Conservation (phyloP, 129 eudicot genomes). For the Artemisia tridentata region DNA sequence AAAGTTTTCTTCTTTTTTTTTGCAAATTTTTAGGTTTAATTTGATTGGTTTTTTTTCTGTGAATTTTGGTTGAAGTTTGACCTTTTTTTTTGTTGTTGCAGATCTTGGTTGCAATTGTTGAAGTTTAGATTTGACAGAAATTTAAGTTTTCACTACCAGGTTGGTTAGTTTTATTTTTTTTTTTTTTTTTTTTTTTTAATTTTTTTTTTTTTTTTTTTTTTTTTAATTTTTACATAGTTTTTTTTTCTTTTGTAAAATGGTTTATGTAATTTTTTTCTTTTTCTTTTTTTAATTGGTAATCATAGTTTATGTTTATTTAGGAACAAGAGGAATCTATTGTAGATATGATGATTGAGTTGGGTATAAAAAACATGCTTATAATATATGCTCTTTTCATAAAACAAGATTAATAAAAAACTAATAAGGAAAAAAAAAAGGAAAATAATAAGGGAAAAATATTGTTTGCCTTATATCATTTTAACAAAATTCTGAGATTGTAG, state of each 20-base stretch:
- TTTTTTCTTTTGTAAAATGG: not conserved
- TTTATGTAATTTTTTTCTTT: not conserved
- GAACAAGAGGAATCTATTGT: slow-evolving; percentile 20
- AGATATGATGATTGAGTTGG: slow-evolving; percentile 25
- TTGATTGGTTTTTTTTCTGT: not conserved
- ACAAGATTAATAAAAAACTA: slow-evolving; percentile 14
- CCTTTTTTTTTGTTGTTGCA: slow-evolving; percentile 22
- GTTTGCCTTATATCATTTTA: slow-evolving; percentile 11
- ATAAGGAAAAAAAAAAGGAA: not conserved
- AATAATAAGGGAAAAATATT: not conserved
- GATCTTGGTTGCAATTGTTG: slow-evolving; percentile 34
- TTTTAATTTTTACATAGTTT: not conserved
- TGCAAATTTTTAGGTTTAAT: slow-evolving; percentile 16
- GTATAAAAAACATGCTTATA: slow-evolving; percentile 33
- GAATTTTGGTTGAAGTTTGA: slow-evolving; percentile 2
- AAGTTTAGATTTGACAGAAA: slow-evolving; percentile 28
- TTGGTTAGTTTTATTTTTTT: not conserved
- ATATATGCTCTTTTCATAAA: slow-evolving; percentile 19
- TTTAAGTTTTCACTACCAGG: slow-evolving; percentile 32
- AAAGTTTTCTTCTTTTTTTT: slow-evolving; percentile 20
- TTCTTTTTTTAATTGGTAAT: not conserved
- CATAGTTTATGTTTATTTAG: slow-evolving; percentile 16
- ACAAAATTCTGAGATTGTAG: slow-evolving; percentile 12
- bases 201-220: not conserved
- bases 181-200: not conserved